phyloP scores from a whole-genome alignment of 2,329 filamentous ascomycete species.

The Coleophoma crateriformis region DNA sequence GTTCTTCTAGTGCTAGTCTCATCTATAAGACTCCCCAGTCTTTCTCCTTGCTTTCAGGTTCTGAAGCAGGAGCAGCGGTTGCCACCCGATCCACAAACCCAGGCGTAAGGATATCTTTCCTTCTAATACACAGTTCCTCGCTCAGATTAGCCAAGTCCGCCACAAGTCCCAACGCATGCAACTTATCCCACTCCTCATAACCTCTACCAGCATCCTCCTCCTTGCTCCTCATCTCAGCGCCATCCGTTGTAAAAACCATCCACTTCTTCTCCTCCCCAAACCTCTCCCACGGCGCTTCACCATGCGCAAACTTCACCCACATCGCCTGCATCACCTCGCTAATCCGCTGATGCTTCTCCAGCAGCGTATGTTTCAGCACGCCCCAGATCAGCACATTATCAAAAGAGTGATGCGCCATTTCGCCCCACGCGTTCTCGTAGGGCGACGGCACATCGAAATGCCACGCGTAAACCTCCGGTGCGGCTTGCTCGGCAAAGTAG shows the following conservation, averaged over 20 bases:
- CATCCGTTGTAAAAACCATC: background rate
- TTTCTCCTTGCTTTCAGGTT: too few species aligned
- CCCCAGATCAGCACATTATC: background rate
- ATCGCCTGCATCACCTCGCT: background rate
- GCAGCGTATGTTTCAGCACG: background rate
- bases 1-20: too few species aligned
- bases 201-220: background rate
- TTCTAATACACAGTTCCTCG: background rate
- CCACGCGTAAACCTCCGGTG: background rate
- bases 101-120: background rate
- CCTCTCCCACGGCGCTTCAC: background rate
- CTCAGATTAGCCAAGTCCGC: background rate
- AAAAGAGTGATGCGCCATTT: background rate
- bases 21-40: too few species aligned
- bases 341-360: background rate
- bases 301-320: background rate
- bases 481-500: background rate
- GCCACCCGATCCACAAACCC: background rate
- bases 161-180: background rate
- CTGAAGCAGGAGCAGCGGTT: too few species aligned
- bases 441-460: background rate
- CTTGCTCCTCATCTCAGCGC: background rate
- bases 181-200: background rate
- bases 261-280: background rate
- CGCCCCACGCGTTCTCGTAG: background rate